phyloP scores from a whole-genome alignment of 2,329 filamentous ascomycete genomes.

The Phyllosticta ampelicida region DNA sequence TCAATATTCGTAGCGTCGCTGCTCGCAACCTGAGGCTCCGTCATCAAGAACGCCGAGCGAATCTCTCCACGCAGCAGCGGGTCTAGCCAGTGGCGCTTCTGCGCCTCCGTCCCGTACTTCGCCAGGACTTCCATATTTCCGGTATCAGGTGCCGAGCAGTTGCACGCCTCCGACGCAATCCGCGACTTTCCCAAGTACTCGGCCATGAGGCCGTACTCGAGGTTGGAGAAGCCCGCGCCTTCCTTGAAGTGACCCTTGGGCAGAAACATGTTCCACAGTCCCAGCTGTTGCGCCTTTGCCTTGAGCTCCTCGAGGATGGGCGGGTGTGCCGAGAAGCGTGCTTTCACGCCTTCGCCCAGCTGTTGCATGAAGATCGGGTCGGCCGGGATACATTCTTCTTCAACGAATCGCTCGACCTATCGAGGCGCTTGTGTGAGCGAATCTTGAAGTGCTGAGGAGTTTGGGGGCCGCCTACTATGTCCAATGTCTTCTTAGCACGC shows the following conservation, averaged over 20 bases:
- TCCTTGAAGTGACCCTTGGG: conserved; percentile 92
- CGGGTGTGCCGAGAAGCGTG: conserved; percentile 73
- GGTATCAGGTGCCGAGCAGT: conserved; percentile 84
- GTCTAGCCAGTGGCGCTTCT: conserved; percentile 74
- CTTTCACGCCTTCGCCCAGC: conserved; percentile 57
- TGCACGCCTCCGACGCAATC: conserved; percentile 61
- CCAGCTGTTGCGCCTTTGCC: conserved; percentile 66
- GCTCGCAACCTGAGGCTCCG: conserved; percentile 77
- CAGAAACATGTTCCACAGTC: conserved; percentile 97
- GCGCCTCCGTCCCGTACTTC: conserved; percentile 76
- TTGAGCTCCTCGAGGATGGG: conserved; percentile 82
- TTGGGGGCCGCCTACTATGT: conserved; percentile 44
- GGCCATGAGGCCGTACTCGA: conserved; percentile 97
- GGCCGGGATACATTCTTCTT: conserved; percentile 72
- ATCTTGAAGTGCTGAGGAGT: neutral
- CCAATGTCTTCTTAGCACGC: conserved; percentile 70
- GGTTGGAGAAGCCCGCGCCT: conserved; percentile 85
- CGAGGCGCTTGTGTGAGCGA: conserved; percentile 32
- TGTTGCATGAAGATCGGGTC: conserved; percentile 73
- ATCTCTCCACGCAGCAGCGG: conserved; percentile 78
- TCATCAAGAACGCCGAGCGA: conserved; percentile 87
- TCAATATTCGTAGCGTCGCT: conserved; percentile 91
- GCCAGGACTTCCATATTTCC: conserved; percentile 94
- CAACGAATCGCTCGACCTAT: conserved; percentile 85
- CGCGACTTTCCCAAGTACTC: conserved; percentile 85